Percentiles rank a stretch among this genome's conserved stretches.
Evolutionary conservation across 257 asterid species (phyloP).

Genomic region (Prunella vulgaris): DNA sequence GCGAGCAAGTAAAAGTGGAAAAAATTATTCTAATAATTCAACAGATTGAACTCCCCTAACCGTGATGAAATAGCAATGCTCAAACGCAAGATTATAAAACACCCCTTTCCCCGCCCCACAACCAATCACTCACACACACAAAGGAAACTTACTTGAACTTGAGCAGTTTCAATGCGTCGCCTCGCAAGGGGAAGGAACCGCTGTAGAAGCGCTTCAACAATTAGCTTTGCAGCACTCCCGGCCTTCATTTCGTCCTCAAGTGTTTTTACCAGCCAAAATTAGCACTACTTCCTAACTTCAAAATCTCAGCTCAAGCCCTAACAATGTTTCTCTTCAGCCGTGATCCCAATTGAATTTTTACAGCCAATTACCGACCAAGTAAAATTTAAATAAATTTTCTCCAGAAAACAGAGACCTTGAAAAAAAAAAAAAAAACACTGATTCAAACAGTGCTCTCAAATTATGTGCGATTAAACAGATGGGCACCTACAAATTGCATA

Average conservation of each 20-base stretch:
- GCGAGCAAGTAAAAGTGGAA: not conserved
- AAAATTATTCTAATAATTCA: not conserved
- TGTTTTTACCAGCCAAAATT: conserved; percentile 2
- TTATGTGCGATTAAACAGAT: conserved; percentile 8
- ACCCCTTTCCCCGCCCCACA: not conserved
- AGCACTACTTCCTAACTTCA: conserved; percentile 26
- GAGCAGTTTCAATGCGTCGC: conserved; percentile 99
- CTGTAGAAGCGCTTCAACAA: conserved; percentile 95
- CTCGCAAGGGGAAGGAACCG: conserved; percentile 97
- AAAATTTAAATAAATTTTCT: not conserved
- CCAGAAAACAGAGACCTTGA: not conserved
- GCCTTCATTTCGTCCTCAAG: conserved; percentile 69
- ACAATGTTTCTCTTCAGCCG: conserved; percentile 19
- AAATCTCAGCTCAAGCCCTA: conserved; percentile 35
- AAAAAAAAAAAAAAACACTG: not conserved
- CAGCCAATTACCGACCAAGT: conserved; percentile 9
- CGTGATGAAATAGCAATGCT: not conserved
- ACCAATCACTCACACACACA: not conserved
- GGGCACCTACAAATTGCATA: not conserved
- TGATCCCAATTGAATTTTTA: conserved; percentile 36
- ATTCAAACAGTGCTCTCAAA: conserved; percentile 9
- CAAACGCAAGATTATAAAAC: not conserved
- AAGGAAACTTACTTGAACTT: conserved; percentile 69
- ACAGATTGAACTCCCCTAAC: not conserved
- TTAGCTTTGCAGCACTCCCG: conserved; percentile 96